Evolutionary conservation across 495 filamentous ascomycete species (phyloP).

Genomic region (Choiromyces venosus): DNA sequence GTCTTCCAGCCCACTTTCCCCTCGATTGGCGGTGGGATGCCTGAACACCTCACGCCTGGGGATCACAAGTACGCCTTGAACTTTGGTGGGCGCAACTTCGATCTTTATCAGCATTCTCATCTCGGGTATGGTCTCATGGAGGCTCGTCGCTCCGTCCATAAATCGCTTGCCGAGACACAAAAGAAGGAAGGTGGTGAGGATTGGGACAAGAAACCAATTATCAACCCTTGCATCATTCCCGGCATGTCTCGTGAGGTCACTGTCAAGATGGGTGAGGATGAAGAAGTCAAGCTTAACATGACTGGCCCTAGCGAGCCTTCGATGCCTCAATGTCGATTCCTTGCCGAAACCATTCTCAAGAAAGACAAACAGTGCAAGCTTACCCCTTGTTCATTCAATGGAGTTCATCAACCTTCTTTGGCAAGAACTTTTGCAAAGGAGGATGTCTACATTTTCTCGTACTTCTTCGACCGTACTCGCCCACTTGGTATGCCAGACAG

Average conservation of each 20-base stretch:
- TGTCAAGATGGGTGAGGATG: conserved; percentile 53
- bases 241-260: conserved; percentile 65
- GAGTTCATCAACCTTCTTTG: conserved; percentile 86
- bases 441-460: conserved; percentile 93
- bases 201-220: conserved; percentile 61
- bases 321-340: conserved; percentile 76
- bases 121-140: conserved; percentile 96
- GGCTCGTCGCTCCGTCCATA: conserved; percentile 79
- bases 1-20: conserved; percentile 94
- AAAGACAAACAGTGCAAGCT: conserved; percentile 79
- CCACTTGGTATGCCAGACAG: conserved; percentile 92
- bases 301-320: conserved; percentile 70
- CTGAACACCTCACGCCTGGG: conserved; percentile 73
- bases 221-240: conserved; percentile 83
- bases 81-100: conserved; percentile 84
- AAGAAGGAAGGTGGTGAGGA: conserved; percentile 45
- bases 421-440: conserved; percentile 87
- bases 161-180: conserved; percentile 48
- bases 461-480: conserved; percentile 90
- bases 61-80: conserved; percentile 94
- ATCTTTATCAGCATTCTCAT: conserved; percentile 97
- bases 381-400: conserved; percentile 93
- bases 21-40: conserved; percentile 67
- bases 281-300: conserved; percentile 67
- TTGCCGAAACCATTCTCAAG: conserved; percentile 83